Evolutionary conservation across 2,329 filamentous ascomycete genomes (phyloP), one percentile per base, ranked within the genome.

Genomic region (Scytalidium lignicola): DNA sequence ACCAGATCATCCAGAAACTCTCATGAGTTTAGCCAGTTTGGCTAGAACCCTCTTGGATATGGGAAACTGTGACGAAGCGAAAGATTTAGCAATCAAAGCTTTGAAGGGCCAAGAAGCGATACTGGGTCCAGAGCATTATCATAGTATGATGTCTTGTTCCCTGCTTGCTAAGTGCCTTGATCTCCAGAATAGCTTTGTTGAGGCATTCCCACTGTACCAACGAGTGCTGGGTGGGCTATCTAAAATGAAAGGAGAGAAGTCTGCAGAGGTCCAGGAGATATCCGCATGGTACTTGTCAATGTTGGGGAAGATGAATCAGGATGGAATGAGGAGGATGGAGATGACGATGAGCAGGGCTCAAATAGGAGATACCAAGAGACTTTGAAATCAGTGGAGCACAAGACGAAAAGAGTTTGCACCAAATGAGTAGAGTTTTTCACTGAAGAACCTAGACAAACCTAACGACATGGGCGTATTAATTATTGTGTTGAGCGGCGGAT

Each of bases 1-100:
- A 18, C 44, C 44, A 15, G 44, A 46, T 39, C 44, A 46, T 22
- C 23, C 32, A 32, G 32, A 32, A 29, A 46, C 44, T 10, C 44
- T 46, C 44, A 46, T 46, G 44, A 37, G 32, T n/a, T 17, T 37
- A 37, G 32, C 32, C n/a, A 37, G 32, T 13, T 37, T 37, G 15
- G 32, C 32, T 9, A 37, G 32, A 37, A 37, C 32, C n/a, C n/a
- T 37, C 5, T n/a, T 37, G 15, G 32, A 37, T 13, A 9, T 37
- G 32, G 32, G 32, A 17, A 37, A 17, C n/a, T 13, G 6, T 37
- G 32, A 37, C 10, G 32, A 37, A n/a, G 32, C 32, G 5, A 37
- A 37, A 37, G 32, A 37, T 4, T n/a, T 37, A 17, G 32, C 32
- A 15, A 37, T 37, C 10, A 37, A 17, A 17, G 32, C 32, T 13